Conservation (phyloP, 2,329 filamentous ascomycete genomes). For the Ophiostoma ips region DNA sequence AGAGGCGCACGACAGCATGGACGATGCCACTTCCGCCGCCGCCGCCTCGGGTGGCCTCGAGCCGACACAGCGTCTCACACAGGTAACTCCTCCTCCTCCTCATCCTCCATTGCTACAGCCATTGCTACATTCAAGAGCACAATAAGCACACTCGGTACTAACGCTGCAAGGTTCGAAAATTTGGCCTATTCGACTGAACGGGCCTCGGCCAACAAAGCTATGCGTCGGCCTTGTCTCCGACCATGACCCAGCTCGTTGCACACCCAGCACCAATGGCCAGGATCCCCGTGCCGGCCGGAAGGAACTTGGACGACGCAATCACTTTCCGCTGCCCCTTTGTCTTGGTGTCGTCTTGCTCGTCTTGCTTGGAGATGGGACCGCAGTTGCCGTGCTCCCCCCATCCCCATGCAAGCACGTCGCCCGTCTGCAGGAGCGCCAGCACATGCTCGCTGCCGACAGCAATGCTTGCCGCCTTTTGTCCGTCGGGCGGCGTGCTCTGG, state of each 20-base stretch:
- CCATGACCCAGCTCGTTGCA: constrained; percentile 66
- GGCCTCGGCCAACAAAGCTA: not conserved
- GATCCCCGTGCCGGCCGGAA: constrained; percentile 38
- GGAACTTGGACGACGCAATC: constrained; percentile 44
- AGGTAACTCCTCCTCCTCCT: constrained; percentile 30
- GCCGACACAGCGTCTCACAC: constrained; percentile 60
- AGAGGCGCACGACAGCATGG: constrained; percentile 14
- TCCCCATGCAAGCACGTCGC: constrained; percentile 71
- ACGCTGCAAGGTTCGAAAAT: constrained; percentile 18
- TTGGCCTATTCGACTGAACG: constrained; percentile 19
- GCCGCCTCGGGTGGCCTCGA: constrained; percentile 33
- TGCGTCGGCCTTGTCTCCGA: not conserved
- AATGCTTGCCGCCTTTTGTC: constrained; percentile 44
- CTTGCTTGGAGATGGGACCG: constrained; percentile 38
- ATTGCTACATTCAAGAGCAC: constrained; percentile 18
- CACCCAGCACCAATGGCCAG: constrained; percentile 66
- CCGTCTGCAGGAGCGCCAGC: constrained; percentile 52
- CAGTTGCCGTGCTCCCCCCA: constrained; percentile 99
- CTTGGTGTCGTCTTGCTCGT: constrained; percentile 45
- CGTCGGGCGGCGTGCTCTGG: constrained; percentile 55
- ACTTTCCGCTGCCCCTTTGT: constrained; percentile 57
- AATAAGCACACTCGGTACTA: no score
- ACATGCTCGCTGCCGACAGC: constrained; percentile 82
- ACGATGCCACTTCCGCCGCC: constrained; percentile 2
- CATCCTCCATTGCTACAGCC: no score